Evolutionary conservation across 805 yeast genomes (phyloP), one percentile per base, ranked within the genome.

Genomic region (Candida cerambycidarum): DNA sequence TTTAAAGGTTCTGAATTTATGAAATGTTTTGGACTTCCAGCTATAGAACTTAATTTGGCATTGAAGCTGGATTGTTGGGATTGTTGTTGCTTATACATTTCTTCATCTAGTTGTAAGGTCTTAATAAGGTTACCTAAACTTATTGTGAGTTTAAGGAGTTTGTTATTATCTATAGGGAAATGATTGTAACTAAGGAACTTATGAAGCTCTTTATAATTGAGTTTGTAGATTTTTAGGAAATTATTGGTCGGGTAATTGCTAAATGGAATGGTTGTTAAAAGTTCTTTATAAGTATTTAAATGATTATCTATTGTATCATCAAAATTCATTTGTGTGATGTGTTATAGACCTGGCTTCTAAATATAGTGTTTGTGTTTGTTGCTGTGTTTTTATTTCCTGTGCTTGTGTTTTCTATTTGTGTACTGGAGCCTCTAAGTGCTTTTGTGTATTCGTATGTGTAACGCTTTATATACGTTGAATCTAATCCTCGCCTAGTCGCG

Each of bases 121-220:
- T 66, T 67, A 32, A 69, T 45, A 25, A 69, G 53, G 48, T 68
- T 69, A 1, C 76, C 76, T 23, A 71, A 56, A 27, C 73, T 67
- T 19, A 71, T 67, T 14, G 71, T 70, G 24, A 71, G 50, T 50
- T 70, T 70, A 34, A 70, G 49, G 23, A 71, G 56, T 46, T 67
- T 68, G 47, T 51, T 63, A 27, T 64, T 53, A 38, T 70, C 63
- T 5, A 69, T 57, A 18, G 71, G 73, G 44, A 61, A 59, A 9
- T 55, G 41, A n/a, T 29, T 39, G 2, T 7, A 9, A 8, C 25
- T 30, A 5, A 28, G 23, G 27, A 39, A 45, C 23, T 45, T 43
- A 16, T 40, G 41, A 2, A 50, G 34, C 30, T 50, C 53, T 13
- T 56, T 51, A 15, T 57, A 55, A 31, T 61, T 59, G 23, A 68